phyloP scores from a whole-genome alignment of 805 yeast species.

The Yamadazyma sp. region DNA sequence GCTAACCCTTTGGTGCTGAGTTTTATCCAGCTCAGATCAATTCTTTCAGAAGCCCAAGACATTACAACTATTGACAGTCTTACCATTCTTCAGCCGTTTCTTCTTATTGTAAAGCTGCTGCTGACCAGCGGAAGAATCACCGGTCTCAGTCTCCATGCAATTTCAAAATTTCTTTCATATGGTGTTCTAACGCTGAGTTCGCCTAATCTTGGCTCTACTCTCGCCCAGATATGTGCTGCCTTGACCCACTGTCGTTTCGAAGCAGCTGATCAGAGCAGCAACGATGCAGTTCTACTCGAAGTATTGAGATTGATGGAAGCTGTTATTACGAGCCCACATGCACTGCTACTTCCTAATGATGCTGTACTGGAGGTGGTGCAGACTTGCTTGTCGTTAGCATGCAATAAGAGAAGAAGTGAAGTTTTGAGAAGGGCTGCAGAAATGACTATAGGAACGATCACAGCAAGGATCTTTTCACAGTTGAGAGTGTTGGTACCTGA shows the following conservation, averaged over 20 bases:
- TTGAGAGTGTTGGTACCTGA: slow-evolving; percentile 31
- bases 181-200: slow-evolving; percentile 59
- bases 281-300: slow-evolving; percentile 85
- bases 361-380: slow-evolving; percentile 86
- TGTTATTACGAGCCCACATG: slow-evolving; percentile 63
- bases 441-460: slow-evolving; percentile 67
- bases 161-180: slow-evolving; percentile 71
- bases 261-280: slow-evolving; percentile 88
- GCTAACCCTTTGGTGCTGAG: slow-evolving; percentile 64
- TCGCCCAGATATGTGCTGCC: slow-evolving; percentile 68
- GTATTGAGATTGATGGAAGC: slow-evolving; percentile 72
- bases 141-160: slow-evolving; percentile 70
- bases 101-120: slow-evolving; percentile 78
- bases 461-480: slow-evolving; percentile 64
- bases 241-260: slow-evolving; percentile 94
- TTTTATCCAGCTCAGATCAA: slow-evolving; percentile 74
- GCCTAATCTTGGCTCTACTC: slow-evolving; percentile 52
- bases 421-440: slow-evolving; percentile 88
- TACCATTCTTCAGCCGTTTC: slow-evolving; percentile 81
- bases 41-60: slow-evolving; percentile 54
- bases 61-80: slow-evolving; percentile 64
- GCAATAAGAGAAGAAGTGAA: slow-evolving; percentile 89
- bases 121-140: slow-evolving; percentile 86
- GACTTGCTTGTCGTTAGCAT: slow-evolving; percentile 87
- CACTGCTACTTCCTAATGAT: slow-evolving; percentile 72